phyloP scores from a whole-genome alignment of 345 rosid species.

The Populus tremula region DNA sequence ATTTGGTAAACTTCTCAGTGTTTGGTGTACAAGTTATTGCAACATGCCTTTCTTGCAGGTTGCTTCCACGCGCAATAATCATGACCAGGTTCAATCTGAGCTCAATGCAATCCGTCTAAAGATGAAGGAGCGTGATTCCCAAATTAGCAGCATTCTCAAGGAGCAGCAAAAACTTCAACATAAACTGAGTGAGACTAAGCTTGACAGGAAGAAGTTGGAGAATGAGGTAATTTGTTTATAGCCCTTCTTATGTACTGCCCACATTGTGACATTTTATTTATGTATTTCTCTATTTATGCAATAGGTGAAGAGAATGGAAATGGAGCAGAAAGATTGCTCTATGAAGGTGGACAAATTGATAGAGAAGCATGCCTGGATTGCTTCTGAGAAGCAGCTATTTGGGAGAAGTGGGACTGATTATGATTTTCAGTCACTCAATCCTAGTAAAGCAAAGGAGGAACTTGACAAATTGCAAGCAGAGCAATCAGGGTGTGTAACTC shows the following conservation, averaged over 20 bases:
- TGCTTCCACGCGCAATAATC: slow-evolving; percentile 46
- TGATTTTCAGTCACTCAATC: slow-evolving; percentile 75
- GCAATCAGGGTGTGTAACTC: slow-evolving; percentile 66
- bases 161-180: slow-evolving; percentile 74
- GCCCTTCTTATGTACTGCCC: not conserved
- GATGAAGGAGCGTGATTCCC: slow-evolving; percentile 92
- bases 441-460: slow-evolving; percentile 69
- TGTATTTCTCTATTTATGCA: not conserved
- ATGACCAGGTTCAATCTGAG: slow-evolving; percentile 62
- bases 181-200: slow-evolving; percentile 63
- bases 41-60: slow-evolving; percentile 52
- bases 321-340: slow-evolving; percentile 85
- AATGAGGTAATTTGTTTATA: slow-evolving; percentile 65
- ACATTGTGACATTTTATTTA: slow-evolving; percentile 1
- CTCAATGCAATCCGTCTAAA: slow-evolving; percentile 60
- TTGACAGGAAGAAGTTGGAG: slow-evolving; percentile 89
- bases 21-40: slow-evolving; percentile 8
- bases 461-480: slow-evolving; percentile 81
- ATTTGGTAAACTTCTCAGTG: not conserved
- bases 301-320: slow-evolving; percentile 81
- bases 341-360: slow-evolving; percentile 74
- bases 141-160: slow-evolving; percentile 63
- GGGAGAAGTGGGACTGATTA: slow-evolving; percentile 95
- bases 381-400: slow-evolving; percentile 86
- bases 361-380: slow-evolving; percentile 95